Conservation (phyloP, 106 monocot genomes). For the Vanilla planifolia region DNA sequence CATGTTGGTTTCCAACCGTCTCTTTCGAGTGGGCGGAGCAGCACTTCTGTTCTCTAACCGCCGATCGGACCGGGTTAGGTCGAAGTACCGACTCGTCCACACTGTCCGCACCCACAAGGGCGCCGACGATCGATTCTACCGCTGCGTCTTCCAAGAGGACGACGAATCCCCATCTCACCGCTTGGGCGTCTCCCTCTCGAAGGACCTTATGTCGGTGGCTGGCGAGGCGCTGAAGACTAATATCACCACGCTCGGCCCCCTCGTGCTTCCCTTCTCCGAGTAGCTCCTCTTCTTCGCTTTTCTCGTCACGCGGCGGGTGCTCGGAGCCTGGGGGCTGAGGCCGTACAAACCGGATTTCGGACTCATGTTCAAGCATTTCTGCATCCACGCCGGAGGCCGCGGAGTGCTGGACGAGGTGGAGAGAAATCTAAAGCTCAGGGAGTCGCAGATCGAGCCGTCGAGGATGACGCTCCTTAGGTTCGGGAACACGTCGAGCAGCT, state of each 20-base stretch:
- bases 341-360: constrained; percentile 71
- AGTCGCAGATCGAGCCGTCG: constrained; percentile 35
- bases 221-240: constrained; percentile 26
- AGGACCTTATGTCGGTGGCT: constrained; percentile 19
- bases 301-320: constrained; percentile 1
- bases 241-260: constrained; percentile 27
- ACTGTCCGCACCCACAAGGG: constrained; percentile 25
- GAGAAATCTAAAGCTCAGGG: constrained; percentile 28
- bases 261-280: constrained; percentile 20
- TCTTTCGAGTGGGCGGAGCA: constrained; percentile 26
- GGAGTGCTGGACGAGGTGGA: constrained; percentile 59
- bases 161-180: constrained; percentile 1
- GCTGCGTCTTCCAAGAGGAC: constrained; percentile 17
- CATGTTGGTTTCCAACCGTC: constrained; percentile 24
- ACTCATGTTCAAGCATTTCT: constrained; percentile 75
- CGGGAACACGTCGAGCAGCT: constrained; percentile 40
- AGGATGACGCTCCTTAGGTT: constrained; percentile 28
- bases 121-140: constrained; percentile 12
- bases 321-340: background rate
- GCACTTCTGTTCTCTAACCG: constrained; percentile 27
- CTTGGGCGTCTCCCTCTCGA: constrained; percentile 22
- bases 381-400: constrained; percentile 38
- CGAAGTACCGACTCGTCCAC: constrained; percentile 26
- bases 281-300: constrained; percentile 16
- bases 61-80: constrained; percentile 4